Base-by-base conservation (phyloP, 192 early-diverging fungal genomes). In the Coemansia sp. region DNA sequence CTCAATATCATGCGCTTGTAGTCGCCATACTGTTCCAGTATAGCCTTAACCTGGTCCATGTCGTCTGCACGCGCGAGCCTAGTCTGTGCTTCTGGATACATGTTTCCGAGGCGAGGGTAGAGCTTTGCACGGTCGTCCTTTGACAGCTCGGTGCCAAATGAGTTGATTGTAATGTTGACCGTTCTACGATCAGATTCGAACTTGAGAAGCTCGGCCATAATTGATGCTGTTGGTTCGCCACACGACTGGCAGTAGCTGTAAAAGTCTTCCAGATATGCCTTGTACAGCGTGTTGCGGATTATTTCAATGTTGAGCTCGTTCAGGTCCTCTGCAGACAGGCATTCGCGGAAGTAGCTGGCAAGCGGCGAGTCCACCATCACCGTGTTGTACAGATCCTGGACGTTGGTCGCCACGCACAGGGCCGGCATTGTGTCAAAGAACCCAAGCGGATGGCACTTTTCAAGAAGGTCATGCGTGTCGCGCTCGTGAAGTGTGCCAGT, bases 221-320 rank as follows among this genome's bases (percentile, higher is more conserved):
- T 88, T 59, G 95, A 90, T 14, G 86, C 90, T 5, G 97, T 98
- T 7, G 89, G 85, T 13, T 89, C 91, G 52, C 91, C 95, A 20
- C 98, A 75, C 3, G 63, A 65, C 61, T 89, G 85, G 71, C 94
- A 95, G 79, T 93, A 99, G 14, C 80, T 68, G 80, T 96, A 92
- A 79, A 98, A 99, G 78, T 99, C 97, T 81, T 99, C 95, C 67
- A 99, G 75, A 63, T 99, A 99, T 14, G 96, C 95, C 79, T 97
- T 97, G 85, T 98, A 95, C 41, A 99, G 86, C 2, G 95, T 98
- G 85, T 98, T 99, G 66, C 97, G 88, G 74, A 99, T 99, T 61
- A 99, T 98, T 73, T 99, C 97, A 85, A 99, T 99, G 82, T 99
- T 98, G 75, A 99, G 87, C 83, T 99, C 97, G 74, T 99, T 95